Evolutionary conservation across 176 grass and related monocot genomes (phyloP), one percentile per base, ranked within the genome.

Genomic region (Aegilops umbellulata): DNA sequence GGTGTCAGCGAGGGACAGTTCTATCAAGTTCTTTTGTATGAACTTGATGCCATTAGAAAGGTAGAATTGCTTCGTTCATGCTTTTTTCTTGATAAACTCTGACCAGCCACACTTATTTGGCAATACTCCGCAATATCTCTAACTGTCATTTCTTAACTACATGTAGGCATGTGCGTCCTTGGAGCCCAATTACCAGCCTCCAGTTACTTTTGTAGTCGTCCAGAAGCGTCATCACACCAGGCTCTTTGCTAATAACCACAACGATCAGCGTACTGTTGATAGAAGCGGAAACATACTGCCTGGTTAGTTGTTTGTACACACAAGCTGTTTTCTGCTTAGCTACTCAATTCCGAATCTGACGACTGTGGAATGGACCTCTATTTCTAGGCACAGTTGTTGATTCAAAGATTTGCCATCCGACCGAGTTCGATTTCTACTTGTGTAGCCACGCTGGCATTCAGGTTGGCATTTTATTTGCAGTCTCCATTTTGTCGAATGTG

Each of bases 391-490:
- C 94, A 4, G 94, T 99, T 7, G 97, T 99, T 53, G 94, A 97
- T 88, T 94, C 97, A 1, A 97, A 93, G 85, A 99, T 99, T 76
- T 99, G 97, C 64, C 97, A 99, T 92, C 97, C 97, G 22, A 99
- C 97, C 2, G 97, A 99, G 68, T 99, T 99, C 38, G 97, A 99
- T 87, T 99, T 99, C 82, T 99, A 94, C 84, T 81, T 99, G 41
- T 94, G 94, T 80, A 99, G 97, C 69, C 97, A 99, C 90, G 94
- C 97, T 44, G 97, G 97, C 57, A 99, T 99, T 80, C 92, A 99
- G 92, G 97, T 99, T 85, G 22, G 0, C 38, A 72, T 23, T 15
- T 78, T 26, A 15, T 81, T 87, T 81, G 10, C 30, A 35, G 81
- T 61, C 26, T 64, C 6, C 19, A 31, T 27, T 65, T 71, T 11